Evolutionary conservation across 495 filamentous ascomycete species (phyloP).

Genomic region (Penicillium antarcticum): DNA sequence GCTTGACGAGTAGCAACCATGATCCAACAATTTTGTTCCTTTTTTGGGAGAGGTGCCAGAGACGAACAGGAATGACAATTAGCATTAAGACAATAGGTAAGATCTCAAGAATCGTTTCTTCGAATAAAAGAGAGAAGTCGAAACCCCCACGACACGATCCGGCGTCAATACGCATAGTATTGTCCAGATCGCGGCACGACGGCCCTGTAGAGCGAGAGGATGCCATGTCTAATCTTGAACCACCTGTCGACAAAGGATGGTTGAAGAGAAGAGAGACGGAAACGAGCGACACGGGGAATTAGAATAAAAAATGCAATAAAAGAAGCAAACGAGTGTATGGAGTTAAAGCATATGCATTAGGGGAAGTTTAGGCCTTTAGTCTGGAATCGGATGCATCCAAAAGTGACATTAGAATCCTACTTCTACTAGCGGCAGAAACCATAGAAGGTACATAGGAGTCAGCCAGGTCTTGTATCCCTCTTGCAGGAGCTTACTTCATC

Average conservation of each 20-base stretch:
- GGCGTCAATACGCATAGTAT: constrained; percentile 41
- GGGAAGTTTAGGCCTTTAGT: constrained; percentile 6
- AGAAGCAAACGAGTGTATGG: constrained; percentile 6
- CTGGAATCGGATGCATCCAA: constrained; percentile 24
- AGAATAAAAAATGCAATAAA: constrained; percentile 2
- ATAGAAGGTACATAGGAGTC: not conserved
- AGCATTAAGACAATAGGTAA: constrained; percentile 49
- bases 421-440: not conserved
- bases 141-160: constrained; percentile 47
- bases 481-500: constrained; percentile 24
- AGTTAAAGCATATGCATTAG: constrained; percentile 8
- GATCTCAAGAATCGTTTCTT: constrained; percentile 52
- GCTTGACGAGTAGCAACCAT: constrained; percentile 37
- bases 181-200: constrained; percentile 36
- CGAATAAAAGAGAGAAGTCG: constrained; percentile 61
- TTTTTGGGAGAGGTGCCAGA: constrained; percentile 42
- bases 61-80: constrained; percentile 42
- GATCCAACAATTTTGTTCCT: constrained; percentile 44
- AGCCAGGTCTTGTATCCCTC: constrained; percentile 16
- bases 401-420: not conserved
- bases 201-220: constrained; percentile 16
- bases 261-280: constrained; percentile 12
- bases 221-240: constrained; percentile 30
- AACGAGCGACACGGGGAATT: constrained; percentile 11
- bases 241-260: constrained; percentile 11